Base-by-base conservation (phyloP, 2,329 filamentous ascomycete genomes). In the Atkinsonella hypoxylon region DNA sequence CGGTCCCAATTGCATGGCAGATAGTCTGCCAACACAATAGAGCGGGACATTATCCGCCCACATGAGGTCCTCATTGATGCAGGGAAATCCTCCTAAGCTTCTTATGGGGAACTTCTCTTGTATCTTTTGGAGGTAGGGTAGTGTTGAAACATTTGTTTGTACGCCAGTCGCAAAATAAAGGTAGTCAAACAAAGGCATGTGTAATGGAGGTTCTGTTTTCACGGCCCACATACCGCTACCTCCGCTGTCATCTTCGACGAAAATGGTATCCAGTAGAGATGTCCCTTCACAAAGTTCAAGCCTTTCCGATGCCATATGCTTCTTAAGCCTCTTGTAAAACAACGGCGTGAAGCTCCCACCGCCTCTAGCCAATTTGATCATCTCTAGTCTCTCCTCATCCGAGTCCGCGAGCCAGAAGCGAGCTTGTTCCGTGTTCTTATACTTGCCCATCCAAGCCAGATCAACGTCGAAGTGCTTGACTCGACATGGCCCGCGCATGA, bases 361-460 rank as follows among this genome's bases (percentile, higher is more conserved):
- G 15, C 83, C 81, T 7, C 85, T 75, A 0, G 87, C 87, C 43
- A 71, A 66, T 55, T 75, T 73, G 54, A 87, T 75, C 65, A 87
- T 84, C 36, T 81, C 73, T 31, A 82, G 73, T 2, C 85, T 75
- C 64, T 90, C 77, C 26, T 81, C 75, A 53, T 88, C 82, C 6
- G 77, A 79, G 57, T 89, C 85, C 3, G 85, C 84, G 7, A 78
- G 80, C 83, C 85, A 90, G 64, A 90, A 93, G 0, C 76, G 75
- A 0, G 86, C 82, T 61, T 90, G 85, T 57, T 87, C 81, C 49
- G 81, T 77, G 62, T 91, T 91, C 51, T 83, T 81, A 64, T 86
- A 91, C 62, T 91, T 91, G 10, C 83, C 85, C 64, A 91, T 85
- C 87, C 87, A 93, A 45, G 78, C 75, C 1, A 91, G 72, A 51